Evolutionary conservation across 2,329 filamentous ascomycete genomes (phyloP), one percentile per base, ranked within the genome.

Genomic region (Alternaria infectoria): DNA sequence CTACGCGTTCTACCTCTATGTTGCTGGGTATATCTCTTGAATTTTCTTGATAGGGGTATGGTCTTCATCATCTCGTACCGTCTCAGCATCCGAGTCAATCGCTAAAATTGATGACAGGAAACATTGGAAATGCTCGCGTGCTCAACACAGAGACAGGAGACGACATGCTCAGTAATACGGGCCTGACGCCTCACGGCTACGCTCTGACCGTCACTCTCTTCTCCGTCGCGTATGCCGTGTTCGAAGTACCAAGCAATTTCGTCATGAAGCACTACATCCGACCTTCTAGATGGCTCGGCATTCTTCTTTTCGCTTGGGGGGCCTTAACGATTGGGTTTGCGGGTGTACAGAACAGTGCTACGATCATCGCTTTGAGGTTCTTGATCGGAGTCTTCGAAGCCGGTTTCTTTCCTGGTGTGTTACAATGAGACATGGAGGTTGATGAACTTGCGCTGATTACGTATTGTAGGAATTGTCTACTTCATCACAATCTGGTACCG

Each of bases 51-150:
- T n/a, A 49, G 55, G 23, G 55, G 45, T 50, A 43, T 9, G 45
- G n/a, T 10, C 36, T 9, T 40, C 36, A 40, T 17, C 21, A 26
- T 10, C 11, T 11, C 28, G 9, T 21, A 11, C 36, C n/a, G 9
- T 17, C 36, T 17, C n/a, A 40, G 15, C n/a, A 51, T 8, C 30
- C 12, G 28, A 7, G 13, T 17, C 19, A 32, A 7, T 23, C 21
- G 49, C 28, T 51, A 13, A 51, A 13, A 19, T 45, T 43, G 5
- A 32, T 11, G 2, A 19, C 5, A 57, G 55, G 55, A 23, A 57
- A 57, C 17, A 57, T 50, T 23, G 91, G 91, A 96, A 21, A 86
- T 97, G 77, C 89, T 46, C 88, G 87, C 74, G 87, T 90, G 46
- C 82, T 91, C 65, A 91, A 91, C 73, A 79, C 84, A 19, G 82